Evolutionary conservation across 2,329 filamentous ascomycete species (phyloP).

Genomic region (Arthroderma sp.): DNA sequence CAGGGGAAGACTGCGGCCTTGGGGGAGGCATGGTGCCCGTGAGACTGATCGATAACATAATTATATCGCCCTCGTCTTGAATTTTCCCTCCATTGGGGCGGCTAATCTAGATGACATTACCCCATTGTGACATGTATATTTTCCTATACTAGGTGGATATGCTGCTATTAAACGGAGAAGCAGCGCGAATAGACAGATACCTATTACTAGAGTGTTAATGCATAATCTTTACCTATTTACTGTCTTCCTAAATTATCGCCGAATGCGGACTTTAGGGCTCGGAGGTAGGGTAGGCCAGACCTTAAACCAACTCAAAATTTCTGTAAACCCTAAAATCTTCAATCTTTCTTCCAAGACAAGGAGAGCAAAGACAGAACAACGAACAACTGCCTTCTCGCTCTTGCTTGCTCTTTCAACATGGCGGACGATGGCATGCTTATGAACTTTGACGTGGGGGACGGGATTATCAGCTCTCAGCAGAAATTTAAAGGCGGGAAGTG

Average conservation of each 20-base stretch:
- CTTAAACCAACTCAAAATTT: background rate
- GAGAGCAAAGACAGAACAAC: background rate
- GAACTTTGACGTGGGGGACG: slow-evolving; percentile 72
- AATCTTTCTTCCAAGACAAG: background rate
- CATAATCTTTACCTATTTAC: background rate
- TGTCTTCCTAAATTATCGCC: background rate
- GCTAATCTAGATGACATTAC: background rate
- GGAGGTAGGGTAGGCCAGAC: background rate
- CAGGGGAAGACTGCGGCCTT: slow-evolving; percentile 58
- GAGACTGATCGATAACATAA: slow-evolving; percentile 86
- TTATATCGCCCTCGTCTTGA: slow-evolving; percentile 40
- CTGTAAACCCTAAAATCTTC: background rate
- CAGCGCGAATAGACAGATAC: background rate
- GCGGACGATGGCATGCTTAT: slow-evolving; percentile 90
- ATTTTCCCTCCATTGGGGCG: background rate
- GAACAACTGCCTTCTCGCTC: background rate
- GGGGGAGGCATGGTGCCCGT: slow-evolving; percentile 66
- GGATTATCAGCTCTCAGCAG: slow-evolving; percentile 47
- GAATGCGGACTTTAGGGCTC: background rate
- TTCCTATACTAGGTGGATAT: background rate
- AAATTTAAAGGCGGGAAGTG: slow-evolving; percentile 82
- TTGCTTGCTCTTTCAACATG: slow-evolving; percentile 43
- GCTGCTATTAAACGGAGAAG: background rate
- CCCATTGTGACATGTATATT: background rate
- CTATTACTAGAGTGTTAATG: background rate